A percentile compares a stretch with the other conserved stretches of the same genome.
Conservation (phyloP, 495 filamentous ascomycete species). For the Lepraria neglecta region DNA sequence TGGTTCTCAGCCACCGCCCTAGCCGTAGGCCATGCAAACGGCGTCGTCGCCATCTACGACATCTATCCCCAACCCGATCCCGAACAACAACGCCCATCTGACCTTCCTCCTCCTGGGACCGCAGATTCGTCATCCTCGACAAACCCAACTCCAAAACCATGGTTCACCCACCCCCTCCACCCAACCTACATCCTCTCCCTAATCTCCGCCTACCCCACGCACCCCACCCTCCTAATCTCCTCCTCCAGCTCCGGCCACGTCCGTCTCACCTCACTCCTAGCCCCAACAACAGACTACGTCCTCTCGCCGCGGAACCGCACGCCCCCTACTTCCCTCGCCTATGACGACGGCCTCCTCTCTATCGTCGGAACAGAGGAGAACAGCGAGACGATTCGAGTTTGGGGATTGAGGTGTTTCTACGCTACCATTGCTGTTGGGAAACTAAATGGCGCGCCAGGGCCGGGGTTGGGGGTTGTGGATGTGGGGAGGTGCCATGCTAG, state of each 20-base stretch:
- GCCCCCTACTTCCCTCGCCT: constrained; percentile 44
- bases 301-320: constrained; percentile 48
- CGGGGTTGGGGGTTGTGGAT: constrained; percentile 33
- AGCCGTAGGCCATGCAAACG: constrained; percentile 57
- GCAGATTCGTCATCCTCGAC: neutral
- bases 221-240: constrained; percentile 50
- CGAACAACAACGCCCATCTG: neutral
- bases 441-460: constrained; percentile 22
- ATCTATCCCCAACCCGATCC: constrained; percentile 33
- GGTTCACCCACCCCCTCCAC: constrained; percentile 51
- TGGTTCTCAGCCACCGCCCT: constrained; percentile 59
- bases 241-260: constrained; percentile 54
- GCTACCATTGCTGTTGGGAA: constrained; percentile 35
- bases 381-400: constrained; percentile 44
- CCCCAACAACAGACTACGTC: constrained; percentile 44
- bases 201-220: constrained; percentile 52
- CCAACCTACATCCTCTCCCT: constrained; percentile 56
- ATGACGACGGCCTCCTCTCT: constrained; percentile 50
- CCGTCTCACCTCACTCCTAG: constrained; percentile 50
- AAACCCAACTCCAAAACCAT: constrained; percentile 37
- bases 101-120: neutral
- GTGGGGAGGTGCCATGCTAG: constrained; percentile 48
- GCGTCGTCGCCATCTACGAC: constrained; percentile 53
- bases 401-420: constrained; percentile 52
- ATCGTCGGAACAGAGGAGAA: constrained; percentile 54